Evolutionary conservation across 805 yeast species (phyloP).

Genomic region (Myxozyma mucilagina): DNA sequence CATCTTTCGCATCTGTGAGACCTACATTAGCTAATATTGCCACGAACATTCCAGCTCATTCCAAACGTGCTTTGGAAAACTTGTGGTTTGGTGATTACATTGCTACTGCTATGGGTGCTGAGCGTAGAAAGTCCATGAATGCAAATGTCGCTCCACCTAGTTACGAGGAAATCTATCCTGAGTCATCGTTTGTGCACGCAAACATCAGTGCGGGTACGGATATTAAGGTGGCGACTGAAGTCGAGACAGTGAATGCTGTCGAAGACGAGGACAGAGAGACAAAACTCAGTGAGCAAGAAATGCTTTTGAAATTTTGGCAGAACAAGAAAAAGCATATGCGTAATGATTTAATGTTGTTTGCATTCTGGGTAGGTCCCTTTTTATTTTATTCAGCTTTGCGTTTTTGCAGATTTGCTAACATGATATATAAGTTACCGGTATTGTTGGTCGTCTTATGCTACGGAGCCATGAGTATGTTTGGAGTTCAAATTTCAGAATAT

Average conservation of each 20-base stretch:
- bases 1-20: conserved; percentile 21
- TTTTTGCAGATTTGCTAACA: background rate
- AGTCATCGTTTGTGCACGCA: conserved; percentile 15
- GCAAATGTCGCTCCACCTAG: conserved; percentile 24
- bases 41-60: conserved; percentile 19
- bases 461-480: conserved; percentile 28
- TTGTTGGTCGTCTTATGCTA: conserved; percentile 19
- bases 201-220: background rate
- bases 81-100: conserved; percentile 27
- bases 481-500: conserved; percentile 20
- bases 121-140: background rate
- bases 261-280: conserved; percentile 19
- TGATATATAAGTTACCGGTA: conserved; percentile 21
- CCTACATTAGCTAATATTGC: conserved; percentile 28
- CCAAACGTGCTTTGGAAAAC: conserved; percentile 26
- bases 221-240: background rate
- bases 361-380: conserved; percentile 33
- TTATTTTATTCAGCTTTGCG: background rate
- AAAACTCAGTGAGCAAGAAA: conserved; percentile 18
- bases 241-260: background rate
- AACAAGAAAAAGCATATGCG: conserved; percentile 30
- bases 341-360: conserved; percentile 35
- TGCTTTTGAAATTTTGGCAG: conserved; percentile 27
- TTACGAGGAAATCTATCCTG: conserved; percentile 30
- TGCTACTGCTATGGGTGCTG: conserved; percentile 4